Base-by-base conservation (phyloP, 345 rosid species). In the Aethionema arabicum region DNA sequence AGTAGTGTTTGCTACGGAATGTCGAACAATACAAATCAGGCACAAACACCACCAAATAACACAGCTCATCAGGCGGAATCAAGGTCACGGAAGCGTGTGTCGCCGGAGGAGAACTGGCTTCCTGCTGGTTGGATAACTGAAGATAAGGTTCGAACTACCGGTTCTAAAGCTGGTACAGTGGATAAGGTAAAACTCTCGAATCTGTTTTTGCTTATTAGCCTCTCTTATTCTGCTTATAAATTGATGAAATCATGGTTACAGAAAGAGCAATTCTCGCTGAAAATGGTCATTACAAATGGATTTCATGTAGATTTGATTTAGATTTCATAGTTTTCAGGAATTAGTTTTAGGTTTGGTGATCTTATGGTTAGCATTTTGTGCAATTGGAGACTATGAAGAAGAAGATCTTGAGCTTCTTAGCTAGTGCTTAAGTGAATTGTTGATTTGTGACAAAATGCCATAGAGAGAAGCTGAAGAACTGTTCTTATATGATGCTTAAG, bases 111-210 rank as follows among this genome's bases (percentile, higher is more conserved):
- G 29, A 54, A 42, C 29, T 83, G 85, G 82, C 52, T 82, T 58
- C 96, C 97, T 32, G 48, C 83, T 42, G 86, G 86, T 59, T 93
- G 99, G 99, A 8, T 32, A 42, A 70, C 91, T 13, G 83, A 90
- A 71, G 85, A 77, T 33, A 77, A 68, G 62, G 80, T 83, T 64
- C 73, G 97, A 74, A 60, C 56, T 60, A 75, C 88, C 36, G 97
- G 99, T 5, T 82, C 77, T 0, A 83, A 83, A 15, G 96, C 95
- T 35, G 98, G 97, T 52, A 1, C 36, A 2, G 65, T 80, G 1
- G 97, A 92, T 67, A 92, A 76, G 96, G 98, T 89, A 4, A 50
- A 21, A 21, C 31, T 75, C 59, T 40, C 50, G 30, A 1, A 45
- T 66, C 66, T 52, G 5, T 11, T 43, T 43, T 32, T 67, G 50